Conservation (phyloP, 1,284 basidiomycete species). For the Fomitopsis betulina region DNA sequence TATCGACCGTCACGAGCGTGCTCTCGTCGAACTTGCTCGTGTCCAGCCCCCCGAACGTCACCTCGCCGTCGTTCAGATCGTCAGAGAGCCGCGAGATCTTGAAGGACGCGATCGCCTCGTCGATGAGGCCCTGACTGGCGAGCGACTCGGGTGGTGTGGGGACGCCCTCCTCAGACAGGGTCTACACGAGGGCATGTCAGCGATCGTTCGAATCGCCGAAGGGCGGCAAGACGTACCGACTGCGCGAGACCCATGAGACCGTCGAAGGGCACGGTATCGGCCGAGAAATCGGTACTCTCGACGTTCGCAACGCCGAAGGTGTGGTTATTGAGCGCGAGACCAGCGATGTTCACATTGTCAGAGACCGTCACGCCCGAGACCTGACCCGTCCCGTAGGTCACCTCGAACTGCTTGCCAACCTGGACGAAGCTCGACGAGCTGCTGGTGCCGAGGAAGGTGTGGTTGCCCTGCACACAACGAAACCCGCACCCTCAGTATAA, state of each 20-base stretch:
- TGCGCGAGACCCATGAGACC: constrained; percentile 83
- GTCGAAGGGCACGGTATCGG: constrained; percentile 57
- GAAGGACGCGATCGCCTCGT: constrained; percentile 72
- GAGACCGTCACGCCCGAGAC: constrained; percentile 64
- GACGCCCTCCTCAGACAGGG: constrained; percentile 61
- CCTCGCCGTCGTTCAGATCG: constrained; percentile 71
- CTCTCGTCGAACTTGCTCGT: constrained; percentile 55
- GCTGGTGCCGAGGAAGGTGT: constrained; percentile 61
- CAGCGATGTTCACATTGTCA: constrained; percentile 69
- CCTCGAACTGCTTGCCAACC: constrained; percentile 51
- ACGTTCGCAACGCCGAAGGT: constrained; percentile 67
- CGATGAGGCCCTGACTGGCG: constrained; percentile 54
- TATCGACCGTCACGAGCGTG: constrained; percentile 53
- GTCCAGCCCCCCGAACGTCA: constrained; percentile 81
- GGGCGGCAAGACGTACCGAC: constrained; percentile 43
- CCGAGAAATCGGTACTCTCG: constrained; percentile 66
- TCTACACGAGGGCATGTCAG: constrained; percentile 27
- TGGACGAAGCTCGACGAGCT: constrained; percentile 66
- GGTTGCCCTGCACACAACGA: constrained; percentile 40
- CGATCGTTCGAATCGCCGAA: not conserved
- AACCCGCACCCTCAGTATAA: too few relatives aligned
- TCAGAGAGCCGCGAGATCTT: constrained; percentile 77
- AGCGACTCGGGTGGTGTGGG: constrained; percentile 76
- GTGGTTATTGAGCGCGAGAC: constrained; percentile 56
- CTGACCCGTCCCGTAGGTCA: constrained; percentile 75